Evolutionary conservation across 495 filamentous ascomycete genomes (phyloP).

Genomic region (Amniculicola lignicola): DNA sequence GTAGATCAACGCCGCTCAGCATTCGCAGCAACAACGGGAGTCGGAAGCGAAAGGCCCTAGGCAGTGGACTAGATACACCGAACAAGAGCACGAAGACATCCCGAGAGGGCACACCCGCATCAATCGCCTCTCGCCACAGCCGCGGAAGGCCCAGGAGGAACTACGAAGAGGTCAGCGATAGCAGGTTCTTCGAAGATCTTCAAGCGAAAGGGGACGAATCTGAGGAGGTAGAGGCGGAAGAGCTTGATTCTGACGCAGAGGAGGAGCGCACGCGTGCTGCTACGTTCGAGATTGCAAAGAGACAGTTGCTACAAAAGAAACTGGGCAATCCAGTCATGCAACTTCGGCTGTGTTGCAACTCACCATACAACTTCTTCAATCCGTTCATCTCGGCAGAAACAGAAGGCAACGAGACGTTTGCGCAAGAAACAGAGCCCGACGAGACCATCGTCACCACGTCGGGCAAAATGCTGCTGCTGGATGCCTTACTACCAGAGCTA

Average conservation of each 20-base stretch:
- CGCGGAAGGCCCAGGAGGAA: slow-evolving; percentile 52
- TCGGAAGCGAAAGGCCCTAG: slow-evolving; percentile 53
- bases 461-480: slow-evolving; percentile 93
- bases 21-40: slow-evolving; percentile 40
- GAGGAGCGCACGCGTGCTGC: slow-evolving; percentile 66
- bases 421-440: slow-evolving; percentile 53
- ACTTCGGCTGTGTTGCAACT: slow-evolving; percentile 87
- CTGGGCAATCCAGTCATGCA: slow-evolving; percentile 94
- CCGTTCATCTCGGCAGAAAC: slow-evolving; percentile 59
- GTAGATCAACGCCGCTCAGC: slow-evolving; percentile 23
- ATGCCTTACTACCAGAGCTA: slow-evolving; percentile 75
- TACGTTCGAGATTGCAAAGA: slow-evolving; percentile 76
- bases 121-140: slow-evolving; percentile 46
- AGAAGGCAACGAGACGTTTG: slow-evolving; percentile 38
- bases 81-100: slow-evolving; percentile 75
- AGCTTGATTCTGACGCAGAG: slow-evolving; percentile 49
- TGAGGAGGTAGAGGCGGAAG: slow-evolving; percentile 47
- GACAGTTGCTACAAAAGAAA: slow-evolving; percentile 86
- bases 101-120: slow-evolving; percentile 63
- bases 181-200: slow-evolving; percentile 63
- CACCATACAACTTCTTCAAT: slow-evolving; percentile 94
- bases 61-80: slow-evolving; percentile 40
- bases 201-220: slow-evolving; percentile 41
- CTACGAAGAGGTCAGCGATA: slow-evolving; percentile 74
- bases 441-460: slow-evolving; percentile 78